Conservation (phyloP, 2,329 filamentous ascomycete genomes). For the Pseudocercospora vitis region DNA sequence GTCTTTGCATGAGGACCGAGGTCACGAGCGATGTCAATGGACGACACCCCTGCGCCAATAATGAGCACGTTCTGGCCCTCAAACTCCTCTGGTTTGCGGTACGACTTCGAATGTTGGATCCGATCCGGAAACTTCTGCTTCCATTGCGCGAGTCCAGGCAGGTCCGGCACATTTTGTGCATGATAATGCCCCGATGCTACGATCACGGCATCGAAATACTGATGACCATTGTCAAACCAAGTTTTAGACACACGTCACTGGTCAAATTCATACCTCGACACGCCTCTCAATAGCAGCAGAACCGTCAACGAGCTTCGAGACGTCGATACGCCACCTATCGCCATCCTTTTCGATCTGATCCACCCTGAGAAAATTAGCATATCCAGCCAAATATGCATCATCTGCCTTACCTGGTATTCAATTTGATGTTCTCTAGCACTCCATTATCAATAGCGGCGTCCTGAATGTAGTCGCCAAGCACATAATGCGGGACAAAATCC, state of each 20-base stretch:
- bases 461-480: constrained; percentile 62
- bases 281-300: background rate
- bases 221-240: background rate
- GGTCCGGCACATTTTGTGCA: constrained; percentile 51
- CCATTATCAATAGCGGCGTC: constrained; percentile 54
- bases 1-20: constrained; percentile 47
- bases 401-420: constrained; percentile 47
- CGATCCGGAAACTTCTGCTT: constrained; percentile 48
- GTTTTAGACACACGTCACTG: background rate
- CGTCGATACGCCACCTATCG: constrained; percentile 54
- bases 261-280: background rate
- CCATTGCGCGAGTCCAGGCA: constrained; percentile 49
- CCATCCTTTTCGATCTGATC: constrained; percentile 51
- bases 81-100: constrained; percentile 49
- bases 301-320: constrained; percentile 24
- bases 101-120: constrained; percentile 55
- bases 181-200: constrained; percentile 59
- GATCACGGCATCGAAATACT: constrained; percentile 53
- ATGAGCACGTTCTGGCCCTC: constrained; percentile 58
- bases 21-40: constrained; percentile 56
- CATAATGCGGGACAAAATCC: constrained; percentile 58
- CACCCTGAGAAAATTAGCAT: constrained; percentile 45
- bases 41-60: constrained; percentile 58
- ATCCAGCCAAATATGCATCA: background rate
- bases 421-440: constrained; percentile 53